Conservation (phyloP, 179 eudicot genomes). For the Nepenthes alata region DNA sequence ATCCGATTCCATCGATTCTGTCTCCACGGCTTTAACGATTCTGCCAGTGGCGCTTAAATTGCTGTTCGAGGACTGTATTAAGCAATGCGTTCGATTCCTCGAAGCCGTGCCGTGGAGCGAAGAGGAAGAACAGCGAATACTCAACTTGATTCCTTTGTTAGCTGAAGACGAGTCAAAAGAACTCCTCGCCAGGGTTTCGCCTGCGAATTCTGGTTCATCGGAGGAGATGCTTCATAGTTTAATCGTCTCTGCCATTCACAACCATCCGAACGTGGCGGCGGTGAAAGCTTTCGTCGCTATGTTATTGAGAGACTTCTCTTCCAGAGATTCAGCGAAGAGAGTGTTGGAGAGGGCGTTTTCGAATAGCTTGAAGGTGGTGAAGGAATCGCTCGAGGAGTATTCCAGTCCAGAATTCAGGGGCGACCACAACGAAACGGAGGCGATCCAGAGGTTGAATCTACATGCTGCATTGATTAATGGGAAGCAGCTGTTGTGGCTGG, state of each 20-base stretch:
- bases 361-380: conserved; percentile 55
- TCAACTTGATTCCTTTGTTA: conserved; percentile 51
- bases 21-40: conserved; percentile 31
- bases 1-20: conserved; percentile 19
- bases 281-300: conserved; percentile 83
- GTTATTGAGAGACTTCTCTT: conserved; percentile 58
- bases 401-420: conserved; percentile 80
- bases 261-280: conserved; percentile 62
- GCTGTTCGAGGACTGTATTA: conserved; percentile 67
- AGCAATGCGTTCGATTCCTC: conserved; percentile 50
- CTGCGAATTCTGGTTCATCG: conserved; percentile 24
- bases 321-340: conserved; percentile 45
- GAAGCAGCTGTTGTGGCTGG: conserved; percentile 76
- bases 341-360: conserved; percentile 55
- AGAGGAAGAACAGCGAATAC: conserved; percentile 53
- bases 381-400: conserved; percentile 72
- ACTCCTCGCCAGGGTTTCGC: conserved; percentile 58
- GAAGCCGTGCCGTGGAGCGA: conserved; percentile 93
- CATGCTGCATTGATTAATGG: conserved; percentile 63
- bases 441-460: conserved; percentile 73
- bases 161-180: conserved; percentile 49
- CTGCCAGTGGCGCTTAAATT: conserved; percentile 70
- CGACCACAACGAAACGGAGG: conserved; percentile 75
- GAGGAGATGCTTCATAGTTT: conserved; percentile 69
- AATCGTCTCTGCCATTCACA: conserved; percentile 50